Percentiles rank a stretch among this genome's conserved stretches.
Conservation (phyloP, 345 rosid species). For the Eucalyptus dawsonii region DNA sequence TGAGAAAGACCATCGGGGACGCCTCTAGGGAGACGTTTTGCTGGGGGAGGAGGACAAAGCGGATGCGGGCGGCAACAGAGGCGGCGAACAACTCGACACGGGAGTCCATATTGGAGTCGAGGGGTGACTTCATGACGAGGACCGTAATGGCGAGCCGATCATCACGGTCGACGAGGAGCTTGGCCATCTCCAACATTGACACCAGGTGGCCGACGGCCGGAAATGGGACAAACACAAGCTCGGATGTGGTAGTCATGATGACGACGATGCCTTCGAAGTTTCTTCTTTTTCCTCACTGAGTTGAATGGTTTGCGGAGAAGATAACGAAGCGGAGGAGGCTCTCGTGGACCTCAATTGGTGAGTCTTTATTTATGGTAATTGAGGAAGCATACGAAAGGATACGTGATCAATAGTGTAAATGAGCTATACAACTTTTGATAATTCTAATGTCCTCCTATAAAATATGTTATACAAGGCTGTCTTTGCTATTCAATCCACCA, state of each 20-base stretch:
- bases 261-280: no score
- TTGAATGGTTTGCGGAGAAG: not conserved
- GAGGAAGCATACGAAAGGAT: not conserved
- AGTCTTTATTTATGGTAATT: not conserved
- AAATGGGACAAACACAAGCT: not conserved
- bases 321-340: not conserved
- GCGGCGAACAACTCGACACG: not conserved
- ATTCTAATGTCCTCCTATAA: no score
- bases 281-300: not conserved
- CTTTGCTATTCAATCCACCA: no score
- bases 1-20: not conserved
- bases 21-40: not conserved
- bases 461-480: no score
- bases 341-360: not conserved
- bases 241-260: not conserved
- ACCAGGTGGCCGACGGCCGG: slow-evolving; percentile 32
- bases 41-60: slow-evolving; percentile 11
- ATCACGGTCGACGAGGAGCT: slow-evolving; percentile 20
- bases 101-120: not conserved
- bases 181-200: slow-evolving; percentile 26
- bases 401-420: not conserved
- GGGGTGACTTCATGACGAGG: slow-evolving; percentile 6
- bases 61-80: slow-evolving; percentile 8
- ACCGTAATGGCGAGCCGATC: slow-evolving; percentile 25
- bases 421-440: no score